Evolutionary conservation across 2,329 filamentous ascomycete genomes (phyloP).

Genomic region (Lanzia echinophila): DNA sequence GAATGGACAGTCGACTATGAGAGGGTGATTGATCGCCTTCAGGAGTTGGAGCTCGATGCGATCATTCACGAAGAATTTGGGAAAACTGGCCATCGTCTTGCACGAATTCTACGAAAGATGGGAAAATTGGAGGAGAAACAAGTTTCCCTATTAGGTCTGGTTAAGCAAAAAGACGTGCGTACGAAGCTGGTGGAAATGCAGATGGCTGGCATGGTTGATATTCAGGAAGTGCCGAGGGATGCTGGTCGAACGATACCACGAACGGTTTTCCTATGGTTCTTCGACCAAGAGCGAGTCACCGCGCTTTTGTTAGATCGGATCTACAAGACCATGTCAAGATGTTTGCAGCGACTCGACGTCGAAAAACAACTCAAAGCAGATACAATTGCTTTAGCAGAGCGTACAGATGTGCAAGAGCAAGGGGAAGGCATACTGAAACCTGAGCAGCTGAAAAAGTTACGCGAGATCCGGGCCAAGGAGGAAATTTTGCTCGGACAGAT

Average conservation of each 20-base stretch:
- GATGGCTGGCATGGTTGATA: conserved; percentile 76
- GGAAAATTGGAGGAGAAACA: conserved; percentile 95
- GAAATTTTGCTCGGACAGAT: conserved; percentile 74
- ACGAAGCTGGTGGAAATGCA: conserved; percentile 81
- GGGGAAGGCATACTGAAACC: conserved; percentile 66
- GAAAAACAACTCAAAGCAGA: conserved; percentile 66
- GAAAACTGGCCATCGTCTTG: conserved; percentile 69
- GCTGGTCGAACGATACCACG: conserved; percentile 72
- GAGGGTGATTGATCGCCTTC: conserved; percentile 62
- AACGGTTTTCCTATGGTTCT: conserved; percentile 89
- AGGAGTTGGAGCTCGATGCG: conserved; percentile 73
- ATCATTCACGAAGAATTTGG: conserved; percentile 75
- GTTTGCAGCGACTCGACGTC: conserved; percentile 70
- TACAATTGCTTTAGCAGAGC: conserved; percentile 73
- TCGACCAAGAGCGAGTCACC: conserved; percentile 67
- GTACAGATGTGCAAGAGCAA: conserved; percentile 78
- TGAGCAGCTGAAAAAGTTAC: conserved; percentile 61
- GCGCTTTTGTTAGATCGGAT: conserved; percentile 68
- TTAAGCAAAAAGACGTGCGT: conserved; percentile 80
- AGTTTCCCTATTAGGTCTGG: conserved; percentile 70
- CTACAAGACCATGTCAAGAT: conserved; percentile 85
- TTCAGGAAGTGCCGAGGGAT: conserved; percentile 91
- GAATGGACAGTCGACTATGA: conserved; percentile 82
- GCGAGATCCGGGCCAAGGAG: conserved; percentile 54
- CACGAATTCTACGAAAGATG: conserved; percentile 76